phyloP scores from a whole-genome alignment of 202 grass and related monocot species.

The Musa balbisiana region DNA sequence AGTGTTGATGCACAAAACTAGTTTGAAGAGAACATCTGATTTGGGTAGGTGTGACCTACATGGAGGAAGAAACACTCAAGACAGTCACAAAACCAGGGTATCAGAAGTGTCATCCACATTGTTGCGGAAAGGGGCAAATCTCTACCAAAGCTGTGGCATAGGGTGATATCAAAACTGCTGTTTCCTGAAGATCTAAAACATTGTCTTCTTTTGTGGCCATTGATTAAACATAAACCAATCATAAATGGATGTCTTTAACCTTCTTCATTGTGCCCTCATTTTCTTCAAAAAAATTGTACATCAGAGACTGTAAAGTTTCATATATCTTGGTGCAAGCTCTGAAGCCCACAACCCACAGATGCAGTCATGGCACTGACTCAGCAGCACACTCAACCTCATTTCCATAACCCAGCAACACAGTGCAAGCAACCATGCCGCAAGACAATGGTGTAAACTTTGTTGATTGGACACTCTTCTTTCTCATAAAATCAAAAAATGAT shows the following conservation, averaged over 20 bases:
- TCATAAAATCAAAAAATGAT: slow-evolving; percentile 91
- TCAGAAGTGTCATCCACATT: too few relatives aligned
- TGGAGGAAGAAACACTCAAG: too few relatives aligned
- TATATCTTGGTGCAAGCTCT: slow-evolving; percentile 67
- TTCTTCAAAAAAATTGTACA: slow-evolving; percentile 42
- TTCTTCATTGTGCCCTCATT: not conserved
- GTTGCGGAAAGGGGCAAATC: too few relatives aligned
- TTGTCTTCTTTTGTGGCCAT: not conserved
- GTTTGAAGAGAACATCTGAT: too few relatives aligned
- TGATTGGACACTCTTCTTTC: slow-evolving; percentile 45
- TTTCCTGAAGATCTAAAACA: not conserved
- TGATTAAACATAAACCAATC: not conserved
- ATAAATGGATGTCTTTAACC: not conserved
- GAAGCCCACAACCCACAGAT: slow-evolving; percentile 69
- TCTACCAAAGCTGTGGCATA: too few relatives aligned
- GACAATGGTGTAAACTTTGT: slow-evolving; percentile 66
- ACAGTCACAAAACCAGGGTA: too few relatives aligned
- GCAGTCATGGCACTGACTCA: slow-evolving; percentile 62
- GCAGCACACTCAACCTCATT: slow-evolving; percentile 83
- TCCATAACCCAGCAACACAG: slow-evolving; percentile 50
- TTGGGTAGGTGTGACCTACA: too few relatives aligned
- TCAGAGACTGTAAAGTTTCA: slow-evolving; percentile 53
- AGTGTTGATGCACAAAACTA: too few relatives aligned
- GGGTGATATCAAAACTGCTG: too few relatives aligned
- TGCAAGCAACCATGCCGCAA: slow-evolving; percentile 64